Conservation (phyloP, 2,329 filamentous ascomycete genomes). For the Verticillium albo-atrum region DNA sequence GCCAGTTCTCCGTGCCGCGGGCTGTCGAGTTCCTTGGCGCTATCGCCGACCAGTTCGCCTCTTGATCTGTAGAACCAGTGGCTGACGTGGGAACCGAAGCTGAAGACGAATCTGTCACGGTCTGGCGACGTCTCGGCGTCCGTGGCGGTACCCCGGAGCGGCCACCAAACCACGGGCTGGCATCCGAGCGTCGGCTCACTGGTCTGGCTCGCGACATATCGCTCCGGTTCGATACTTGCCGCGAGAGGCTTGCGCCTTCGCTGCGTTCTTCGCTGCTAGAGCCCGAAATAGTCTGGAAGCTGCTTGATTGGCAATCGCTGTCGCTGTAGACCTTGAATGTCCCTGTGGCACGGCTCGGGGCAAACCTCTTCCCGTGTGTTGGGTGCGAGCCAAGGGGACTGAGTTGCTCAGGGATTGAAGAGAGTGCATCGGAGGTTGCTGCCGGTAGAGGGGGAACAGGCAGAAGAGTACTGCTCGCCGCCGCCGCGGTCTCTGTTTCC, state of each 20-base stretch:
- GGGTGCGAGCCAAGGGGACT: conserved; percentile 8
- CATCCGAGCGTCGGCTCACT: conserved; percentile 11
- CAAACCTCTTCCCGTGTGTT: conserved; percentile 7
- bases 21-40: neutral
- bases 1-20: conserved; percentile 8
- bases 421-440: conserved; percentile 7
- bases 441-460: neutral
- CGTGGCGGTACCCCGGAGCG: conserved; percentile 10
- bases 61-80: neutral
- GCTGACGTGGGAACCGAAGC: neutral
- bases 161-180: conserved; percentile 12
- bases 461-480: neutral
- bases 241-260: conserved; percentile 2
- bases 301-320: conserved; percentile 1
- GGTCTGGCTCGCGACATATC: conserved; percentile 8
- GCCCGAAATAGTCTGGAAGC: conserved; percentile 6
- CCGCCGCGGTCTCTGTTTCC: neutral
- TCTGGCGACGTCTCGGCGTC: conserved; percentile 4
- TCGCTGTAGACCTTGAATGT: conserved; percentile 3
- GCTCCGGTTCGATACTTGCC: conserved; percentile 5
- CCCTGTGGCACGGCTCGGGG: neutral
- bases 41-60: conserved; percentile 1
- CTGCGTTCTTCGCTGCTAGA: neutral
- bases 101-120: neutral
- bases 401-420: conserved; percentile 9